Conservation (phyloP, 2,329 filamentous ascomycete genomes). For the Aspergillus ochraceoroseus region DNA sequence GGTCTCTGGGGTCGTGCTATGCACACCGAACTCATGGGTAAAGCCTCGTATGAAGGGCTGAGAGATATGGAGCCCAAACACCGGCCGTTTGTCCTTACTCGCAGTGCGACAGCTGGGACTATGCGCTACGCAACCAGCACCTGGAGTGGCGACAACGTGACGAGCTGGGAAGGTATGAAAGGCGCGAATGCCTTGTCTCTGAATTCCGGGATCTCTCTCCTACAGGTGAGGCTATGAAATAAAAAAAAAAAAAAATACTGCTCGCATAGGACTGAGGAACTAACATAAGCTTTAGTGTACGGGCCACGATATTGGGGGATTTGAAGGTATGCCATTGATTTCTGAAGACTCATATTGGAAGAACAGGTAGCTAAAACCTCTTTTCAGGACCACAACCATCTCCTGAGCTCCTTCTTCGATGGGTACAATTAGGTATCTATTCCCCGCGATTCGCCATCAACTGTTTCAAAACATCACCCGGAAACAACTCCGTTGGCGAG, state of each 20-base stretch:
- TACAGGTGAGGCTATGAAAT: conserved; percentile 50
- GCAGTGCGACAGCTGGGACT: conserved; percentile 65
- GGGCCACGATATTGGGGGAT: conserved; percentile 70
- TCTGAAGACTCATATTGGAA: no score
- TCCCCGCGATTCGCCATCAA: conserved; percentile 70
- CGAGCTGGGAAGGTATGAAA: conserved; percentile 68
- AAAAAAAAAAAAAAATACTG: no score
- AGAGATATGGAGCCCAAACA: conserved; percentile 54
- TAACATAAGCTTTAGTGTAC: conserved; percentile 49
- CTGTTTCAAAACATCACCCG: conserved; percentile 66
- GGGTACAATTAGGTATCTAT: conserved; percentile 67
- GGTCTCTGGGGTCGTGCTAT: conserved; percentile 66
- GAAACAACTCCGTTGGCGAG: conserved; percentile 63
- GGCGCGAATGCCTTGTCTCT: conserved; percentile 65
- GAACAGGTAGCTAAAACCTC: neutral
- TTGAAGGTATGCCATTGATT: conserved; percentile 58
- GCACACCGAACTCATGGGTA: conserved; percentile 67
- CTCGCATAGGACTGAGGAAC: neutral
- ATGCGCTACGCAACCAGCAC: conserved; percentile 66
- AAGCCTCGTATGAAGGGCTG: conserved; percentile 64
- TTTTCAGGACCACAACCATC: conserved; percentile 55
- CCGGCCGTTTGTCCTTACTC: conserved; percentile 64
- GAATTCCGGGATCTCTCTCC: conserved; percentile 62
- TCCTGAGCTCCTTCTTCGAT: conserved; percentile 65
- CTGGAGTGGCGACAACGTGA: conserved; percentile 72